phyloP scores from a whole-genome alignment of 257 asterid genomes.

The Solanum dulcamara region DNA sequence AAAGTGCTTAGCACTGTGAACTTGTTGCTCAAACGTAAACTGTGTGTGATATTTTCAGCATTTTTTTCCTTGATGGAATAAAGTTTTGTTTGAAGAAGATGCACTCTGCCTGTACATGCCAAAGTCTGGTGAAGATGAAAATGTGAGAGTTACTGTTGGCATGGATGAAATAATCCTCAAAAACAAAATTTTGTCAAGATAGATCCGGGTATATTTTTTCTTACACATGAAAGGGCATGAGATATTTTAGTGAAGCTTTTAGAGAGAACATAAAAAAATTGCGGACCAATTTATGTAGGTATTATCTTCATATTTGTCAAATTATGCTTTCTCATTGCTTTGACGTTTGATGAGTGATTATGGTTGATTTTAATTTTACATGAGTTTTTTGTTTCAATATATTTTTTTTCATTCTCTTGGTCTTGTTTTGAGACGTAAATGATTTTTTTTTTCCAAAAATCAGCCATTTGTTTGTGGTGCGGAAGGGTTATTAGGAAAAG shows the following conservation, averaged over 20 bases:
- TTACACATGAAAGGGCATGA: background rate
- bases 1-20: background rate
- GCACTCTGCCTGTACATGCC: background rate
- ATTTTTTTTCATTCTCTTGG: background rate
- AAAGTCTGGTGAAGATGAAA: background rate
- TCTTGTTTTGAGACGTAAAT: background rate
- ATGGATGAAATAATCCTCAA: background rate
- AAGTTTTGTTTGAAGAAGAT: background rate
- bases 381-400: too few species aligned
- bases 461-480: background rate
- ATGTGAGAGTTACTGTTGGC: background rate
- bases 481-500: background rate
- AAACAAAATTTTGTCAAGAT: background rate
- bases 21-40: background rate
- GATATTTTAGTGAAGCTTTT: background rate
- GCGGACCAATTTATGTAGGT: background rate
- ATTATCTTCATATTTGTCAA: too few species aligned
- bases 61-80: background rate
- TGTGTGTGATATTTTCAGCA: background rate
- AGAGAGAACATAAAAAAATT: background rate
- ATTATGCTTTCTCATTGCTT: too few species aligned
- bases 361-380: too few species aligned
- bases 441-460: too few species aligned
- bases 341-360: too few species aligned
- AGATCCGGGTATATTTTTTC: background rate